Conservation (phyloP, 2,329 filamentous ascomycete species). For the Colletotrichum limetticola region DNA sequence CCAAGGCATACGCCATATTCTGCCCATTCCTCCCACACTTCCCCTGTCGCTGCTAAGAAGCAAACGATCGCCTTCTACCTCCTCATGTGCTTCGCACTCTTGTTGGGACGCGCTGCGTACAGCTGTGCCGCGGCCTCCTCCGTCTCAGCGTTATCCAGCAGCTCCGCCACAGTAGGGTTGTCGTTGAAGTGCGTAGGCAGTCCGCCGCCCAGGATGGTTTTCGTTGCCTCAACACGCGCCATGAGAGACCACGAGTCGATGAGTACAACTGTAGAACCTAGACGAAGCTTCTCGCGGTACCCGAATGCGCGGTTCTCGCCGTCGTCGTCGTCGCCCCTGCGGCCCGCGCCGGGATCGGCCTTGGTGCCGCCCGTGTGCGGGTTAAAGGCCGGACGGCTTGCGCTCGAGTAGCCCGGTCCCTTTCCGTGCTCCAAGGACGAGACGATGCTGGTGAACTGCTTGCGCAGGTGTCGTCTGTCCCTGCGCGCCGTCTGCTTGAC, state of each 20-base stretch:
- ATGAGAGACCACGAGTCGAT: slow-evolving; percentile 65
- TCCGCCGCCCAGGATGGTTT: slow-evolving; percentile 58
- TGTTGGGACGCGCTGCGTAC: slow-evolving; percentile 10
- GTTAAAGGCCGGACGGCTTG: slow-evolving; percentile 52
- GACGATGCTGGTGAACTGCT: slow-evolving; percentile 61
- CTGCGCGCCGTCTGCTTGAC: slow-evolving; percentile 62
- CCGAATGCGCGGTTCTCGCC: slow-evolving; percentile 54
- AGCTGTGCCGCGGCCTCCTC: slow-evolving; percentile 39
- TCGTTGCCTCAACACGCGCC: slow-evolving; percentile 59
- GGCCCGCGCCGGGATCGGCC: slow-evolving; percentile 43
- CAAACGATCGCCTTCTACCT: background rate
- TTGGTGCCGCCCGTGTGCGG: slow-evolving; percentile 54
- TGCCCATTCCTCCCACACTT: background rate
- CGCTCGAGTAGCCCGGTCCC: slow-evolving; percentile 65
- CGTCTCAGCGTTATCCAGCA: slow-evolving; percentile 46
- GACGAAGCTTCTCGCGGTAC: slow-evolving; percentile 62
- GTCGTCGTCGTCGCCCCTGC: slow-evolving; percentile 48
- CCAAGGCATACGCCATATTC: background rate
- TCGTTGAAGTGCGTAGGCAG: slow-evolving; percentile 51
- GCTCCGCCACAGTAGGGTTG: slow-evolving; percentile 51
- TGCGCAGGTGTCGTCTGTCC: slow-evolving; percentile 58
- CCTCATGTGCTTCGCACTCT: slow-evolving; percentile 29
- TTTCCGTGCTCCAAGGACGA: slow-evolving; percentile 65
- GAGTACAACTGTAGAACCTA: slow-evolving; percentile 55
- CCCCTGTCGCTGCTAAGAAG: background rate